Percentiles rank a stretch among this genome's conserved stretches.
Conservation (phyloP, 2,329 filamentous ascomycete species). For the Sphaceloma murrayae region DNA sequence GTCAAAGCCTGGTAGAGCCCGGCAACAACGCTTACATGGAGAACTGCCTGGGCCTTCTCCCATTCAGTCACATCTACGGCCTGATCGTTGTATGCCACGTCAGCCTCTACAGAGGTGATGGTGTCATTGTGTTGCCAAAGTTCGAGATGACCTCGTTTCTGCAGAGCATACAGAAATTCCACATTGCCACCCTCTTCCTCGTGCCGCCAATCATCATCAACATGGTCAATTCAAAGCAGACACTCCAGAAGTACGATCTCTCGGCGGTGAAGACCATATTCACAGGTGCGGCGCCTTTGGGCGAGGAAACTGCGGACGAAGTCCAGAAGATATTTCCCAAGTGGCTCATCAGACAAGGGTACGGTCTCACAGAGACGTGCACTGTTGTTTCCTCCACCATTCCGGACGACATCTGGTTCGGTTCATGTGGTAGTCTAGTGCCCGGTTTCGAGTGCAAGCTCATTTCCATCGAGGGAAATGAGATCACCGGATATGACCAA, state of each 20-base stretch:
- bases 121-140: slow-evolving; percentile 61
- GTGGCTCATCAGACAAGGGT: slow-evolving; percentile 60
- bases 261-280: slow-evolving; percentile 57
- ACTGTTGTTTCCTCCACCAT: slow-evolving; percentile 57
- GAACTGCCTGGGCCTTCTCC: slow-evolving; percentile 58
- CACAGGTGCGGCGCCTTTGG: slow-evolving; percentile 69
- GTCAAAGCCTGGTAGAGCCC: slow-evolving; percentile 34
- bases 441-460: slow-evolving; percentile 58
- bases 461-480: slow-evolving; percentile 56
- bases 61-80: slow-evolving; percentile 74
- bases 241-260: slow-evolving; percentile 59
- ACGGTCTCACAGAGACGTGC: slow-evolving; percentile 68
- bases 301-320: slow-evolving; percentile 60
- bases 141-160: slow-evolving; percentile 59
- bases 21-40: slow-evolving; percentile 40
- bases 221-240: slow-evolving; percentile 55
- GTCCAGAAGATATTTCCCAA: slow-evolving; percentile 52
- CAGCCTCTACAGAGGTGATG: slow-evolving; percentile 61
- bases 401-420: slow-evolving; percentile 56
- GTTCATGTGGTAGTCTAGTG: slow-evolving; percentile 61
- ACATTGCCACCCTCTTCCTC: slow-evolving; percentile 57
- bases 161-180: slow-evolving; percentile 55
- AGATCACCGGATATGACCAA: slow-evolving; percentile 60
- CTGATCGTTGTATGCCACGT: slow-evolving; percentile 61
- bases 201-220: slow-evolving; percentile 75